phyloP scores from a whole-genome alignment of 1,139 yeast genomes.

The Yamadazyma epiphylla region DNA sequence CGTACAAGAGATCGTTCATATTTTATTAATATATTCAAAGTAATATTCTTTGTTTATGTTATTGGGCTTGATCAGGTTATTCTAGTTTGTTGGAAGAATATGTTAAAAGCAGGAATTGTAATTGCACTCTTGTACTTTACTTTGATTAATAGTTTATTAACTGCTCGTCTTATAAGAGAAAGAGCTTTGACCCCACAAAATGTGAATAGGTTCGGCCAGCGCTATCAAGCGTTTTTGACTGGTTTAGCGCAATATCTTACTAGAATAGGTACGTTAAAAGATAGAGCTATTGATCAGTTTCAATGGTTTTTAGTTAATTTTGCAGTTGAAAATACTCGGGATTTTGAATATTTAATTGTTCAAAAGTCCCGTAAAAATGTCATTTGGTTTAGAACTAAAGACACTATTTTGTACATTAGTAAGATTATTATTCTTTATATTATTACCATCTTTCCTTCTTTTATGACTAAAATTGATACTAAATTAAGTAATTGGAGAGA shows the following conservation, averaged over 20 bases:
- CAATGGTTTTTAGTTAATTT: slow-evolving; percentile 14
- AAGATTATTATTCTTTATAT: slow-evolving; percentile 20
- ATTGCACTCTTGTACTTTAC: slow-evolving; percentile 7
- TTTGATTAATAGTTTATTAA: slow-evolving; percentile 13
- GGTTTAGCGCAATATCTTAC: slow-evolving; percentile 1
- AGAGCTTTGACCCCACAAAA: slow-evolving; percentile 2
- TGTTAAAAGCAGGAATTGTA: slow-evolving; percentile 2
- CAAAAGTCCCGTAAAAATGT: slow-evolving; percentile 9
- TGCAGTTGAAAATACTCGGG: slow-evolving; percentile 20
- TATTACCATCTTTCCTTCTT: slow-evolving; percentile 19
- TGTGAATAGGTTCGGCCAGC: slow-evolving; percentile 2
- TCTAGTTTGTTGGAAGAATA: slow-evolving; percentile 7
- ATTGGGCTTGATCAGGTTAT: slow-evolving; percentile 11
- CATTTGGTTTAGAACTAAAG: slow-evolving; percentile 10
- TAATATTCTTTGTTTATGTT: slow-evolving; percentile 8
- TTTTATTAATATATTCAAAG: slow-evolving; percentile 5
- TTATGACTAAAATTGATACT: slow-evolving; percentile 12
- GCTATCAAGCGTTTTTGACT: slow-evolving; percentile 1
- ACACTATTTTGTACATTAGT: slow-evolving; percentile 12
- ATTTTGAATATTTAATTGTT: slow-evolving; percentile 19
- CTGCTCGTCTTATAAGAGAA: slow-evolving; percentile 13
- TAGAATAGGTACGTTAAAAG: slow-evolving; percentile 7
- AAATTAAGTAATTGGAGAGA: slow-evolving; percentile 16
- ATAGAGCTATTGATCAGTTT: slow-evolving; percentile 3
- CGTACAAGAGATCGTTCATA: not conserved